phyloP scores from a whole-genome alignment of 768 basidiomycete species.

The Tylopilus vinaceipallidus region DNA sequence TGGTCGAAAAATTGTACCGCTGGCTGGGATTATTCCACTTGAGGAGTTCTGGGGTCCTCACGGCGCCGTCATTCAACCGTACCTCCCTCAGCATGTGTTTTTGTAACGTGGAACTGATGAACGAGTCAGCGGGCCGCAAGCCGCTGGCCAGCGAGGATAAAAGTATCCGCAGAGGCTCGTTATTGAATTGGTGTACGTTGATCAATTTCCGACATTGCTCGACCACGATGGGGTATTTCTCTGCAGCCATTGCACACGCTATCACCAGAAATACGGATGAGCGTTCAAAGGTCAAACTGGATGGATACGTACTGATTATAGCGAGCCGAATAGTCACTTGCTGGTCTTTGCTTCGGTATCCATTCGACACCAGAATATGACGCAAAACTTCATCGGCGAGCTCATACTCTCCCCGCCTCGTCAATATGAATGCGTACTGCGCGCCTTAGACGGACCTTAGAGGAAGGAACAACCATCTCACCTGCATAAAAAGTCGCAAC shows the following conservation, averaged over 20 bases:
- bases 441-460: slow-evolving; percentile 4
- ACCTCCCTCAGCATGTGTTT: slow-evolving; percentile 85
- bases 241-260: slow-evolving; percentile 73
- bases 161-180: slow-evolving; percentile 80
- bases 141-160: slow-evolving; percentile 73
- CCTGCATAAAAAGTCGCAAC: slow-evolving; percentile 84
- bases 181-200: slow-evolving; percentile 77
- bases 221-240: slow-evolving; percentile 56
- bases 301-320: slow-evolving; percentile 55
- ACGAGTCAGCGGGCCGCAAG: slow-evolving; percentile 64
- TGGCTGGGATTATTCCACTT: slow-evolving; percentile 61
- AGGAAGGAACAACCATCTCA: slow-evolving; percentile 25
- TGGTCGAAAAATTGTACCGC: slow-evolving; percentile 49
- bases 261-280: slow-evolving; percentile 1
- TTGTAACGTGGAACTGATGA: slow-evolving; percentile 75
- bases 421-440: slow-evolving; percentile 75
- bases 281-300: neutral
- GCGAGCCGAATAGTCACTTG: slow-evolving; percentile 76
- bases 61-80: slow-evolving; percentile 62
- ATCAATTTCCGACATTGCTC: slow-evolving; percentile 79
- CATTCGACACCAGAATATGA: slow-evolving; percentile 73
- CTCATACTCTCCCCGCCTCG: slow-evolving; percentile 59
- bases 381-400: slow-evolving; percentile 72
- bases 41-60: slow-evolving; percentile 56
- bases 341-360: slow-evolving; percentile 57